These are phyloP conservation scores for Urtica urens DNA, from an alignment of 306 rosid genomes.

Conservation along the genomic window DNA sequence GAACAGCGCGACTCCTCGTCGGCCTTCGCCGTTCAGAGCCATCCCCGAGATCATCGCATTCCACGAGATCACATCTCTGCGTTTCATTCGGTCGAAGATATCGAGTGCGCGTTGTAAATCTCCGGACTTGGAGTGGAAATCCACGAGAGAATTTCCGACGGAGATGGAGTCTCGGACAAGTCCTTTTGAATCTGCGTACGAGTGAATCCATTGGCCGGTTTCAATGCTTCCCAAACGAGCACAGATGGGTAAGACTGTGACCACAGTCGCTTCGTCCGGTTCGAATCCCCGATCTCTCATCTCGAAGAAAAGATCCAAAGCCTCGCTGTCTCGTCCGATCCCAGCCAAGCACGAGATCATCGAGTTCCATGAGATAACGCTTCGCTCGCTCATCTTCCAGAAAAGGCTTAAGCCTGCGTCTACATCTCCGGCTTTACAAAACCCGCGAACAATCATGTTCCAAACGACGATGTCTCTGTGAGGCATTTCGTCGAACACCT, in stretches of 20 bases:
- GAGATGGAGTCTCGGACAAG: constrained; percentile 18
- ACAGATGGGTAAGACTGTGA: constrained; percentile 52
- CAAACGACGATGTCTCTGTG: constrained; percentile 44
- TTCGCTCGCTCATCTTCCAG: constrained; percentile 44
- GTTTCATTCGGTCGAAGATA: constrained; percentile 35
- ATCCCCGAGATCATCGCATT: constrained; percentile 60
- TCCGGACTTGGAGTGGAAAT: constrained; percentile 69
- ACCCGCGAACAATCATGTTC: constrained; percentile 68
- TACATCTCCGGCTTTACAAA: constrained; percentile 44
- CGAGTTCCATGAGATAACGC: constrained; percentile 62
- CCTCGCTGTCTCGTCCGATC: constrained; percentile 33
- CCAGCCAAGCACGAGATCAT: constrained; percentile 53
- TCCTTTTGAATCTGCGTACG: constrained; percentile 30
- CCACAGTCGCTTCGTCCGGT: constrained; percentile 63
- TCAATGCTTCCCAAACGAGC: constrained; percentile 58
- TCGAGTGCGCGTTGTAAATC: constrained; percentile 34
- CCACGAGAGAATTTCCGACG: constrained; percentile 61
- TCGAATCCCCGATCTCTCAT: constrained; percentile 51
- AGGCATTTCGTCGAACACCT: constrained; percentile 54
- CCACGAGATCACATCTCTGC: constrained; percentile 66
- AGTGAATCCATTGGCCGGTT: constrained; percentile 52
- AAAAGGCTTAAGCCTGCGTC: constrained; percentile 41
- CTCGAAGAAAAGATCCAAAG: constrained; percentile 39
- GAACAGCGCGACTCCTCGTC: constrained; percentile 48
- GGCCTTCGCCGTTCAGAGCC: constrained; percentile 70